These are phyloP conservation scores for Podaxis pistillaris DNA, from an alignment of 768 basidiomycete species.

Conservation along the genomic window DNA sequence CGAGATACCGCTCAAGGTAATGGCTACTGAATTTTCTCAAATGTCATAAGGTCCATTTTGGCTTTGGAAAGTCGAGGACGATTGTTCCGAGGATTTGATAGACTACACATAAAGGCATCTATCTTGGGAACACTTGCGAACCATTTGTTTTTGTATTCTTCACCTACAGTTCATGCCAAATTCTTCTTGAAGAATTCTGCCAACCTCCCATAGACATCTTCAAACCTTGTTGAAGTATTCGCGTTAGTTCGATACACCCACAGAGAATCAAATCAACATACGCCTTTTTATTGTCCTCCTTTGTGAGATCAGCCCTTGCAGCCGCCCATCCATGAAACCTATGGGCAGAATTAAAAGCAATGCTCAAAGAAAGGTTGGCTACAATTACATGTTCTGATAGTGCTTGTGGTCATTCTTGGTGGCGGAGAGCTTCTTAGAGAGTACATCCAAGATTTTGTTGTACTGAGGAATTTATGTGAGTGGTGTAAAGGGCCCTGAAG, in stretches of 20 bases:
- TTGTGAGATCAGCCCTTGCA: constrained; percentile 54
- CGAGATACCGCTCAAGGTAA: not conserved
- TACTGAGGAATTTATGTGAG: constrained; percentile 29
- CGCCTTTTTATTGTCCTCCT: constrained; percentile 58
- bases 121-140: not conserved
- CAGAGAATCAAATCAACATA: constrained; percentile 24
- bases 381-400: constrained; percentile 42
- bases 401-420: constrained; percentile 47
- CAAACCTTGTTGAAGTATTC: constrained; percentile 29
- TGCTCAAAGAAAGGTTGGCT: not conserved
- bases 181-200: constrained; percentile 46
- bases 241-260: not conserved
- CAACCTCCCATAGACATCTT: constrained; percentile 55
- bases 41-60: constrained; percentile 59
- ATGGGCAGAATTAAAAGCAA: not conserved
- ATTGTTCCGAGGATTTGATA: constrained; percentile 34
- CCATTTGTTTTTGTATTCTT: not conserved
- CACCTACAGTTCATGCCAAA: constrained; percentile 16
- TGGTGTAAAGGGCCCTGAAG: not conserved
- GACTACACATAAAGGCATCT: constrained; percentile 26
- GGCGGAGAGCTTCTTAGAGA: constrained; percentile 50
- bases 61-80: constrained; percentile 60
- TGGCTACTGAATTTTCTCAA: not conserved
- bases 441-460: constrained; percentile 45
- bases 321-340: constrained; percentile 69